Base-by-base conservation (phyloP, 2,329 filamentous ascomycete species). In the Ophiostoma perfectum region DNA sequence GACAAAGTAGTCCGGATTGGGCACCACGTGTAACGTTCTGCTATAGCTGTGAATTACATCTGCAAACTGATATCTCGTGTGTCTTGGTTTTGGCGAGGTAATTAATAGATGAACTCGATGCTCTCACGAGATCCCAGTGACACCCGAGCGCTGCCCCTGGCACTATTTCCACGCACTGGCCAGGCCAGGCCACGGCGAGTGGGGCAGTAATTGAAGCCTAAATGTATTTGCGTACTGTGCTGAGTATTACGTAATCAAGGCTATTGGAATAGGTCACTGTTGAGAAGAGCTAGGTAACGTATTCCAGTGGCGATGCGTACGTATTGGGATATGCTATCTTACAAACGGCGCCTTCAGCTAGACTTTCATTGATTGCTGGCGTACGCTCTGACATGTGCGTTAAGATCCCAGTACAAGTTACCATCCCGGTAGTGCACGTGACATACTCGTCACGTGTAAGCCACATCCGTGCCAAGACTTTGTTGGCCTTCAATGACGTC, bases 201-300 rank as follows among this genome's bases (percentile, higher is more conserved):
- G 60, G 60, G 60, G 60, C 42, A 11, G 4, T 42, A 18, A 63
- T 63, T 18, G 38, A 62, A 62, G 58, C 58, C 60, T 42, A 63
- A 62, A 63, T n/a, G 60, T 14, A 63, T 42, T 42, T 42, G 11
- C 60, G 58, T 62, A 18, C 60, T 63, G 60, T 41, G 39, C 55
- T 36, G 0, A 5, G 16, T n/a, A 8, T 63, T 63, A 42, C 18
- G 39, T 63, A 42, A 63, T 63, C 60, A 9, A 6, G 4, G 39
- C 38, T 42, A 14, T 42, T 18, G n/a, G 9, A 5, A 49, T 14
- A 11, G 5, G 11, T 49, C 27, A 9, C 8, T 41, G 6, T 6
- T 36, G 36, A 14, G 27, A 27, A 16, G 36, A 58, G 58, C 58
- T 62, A 18, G 9, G 49, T 11, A 7, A 12, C 42, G 14, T 8